Percentiles rank a stretch among this genome's conserved stretches.
These are phyloP conservation scores for Castanea crenata DNA, from an alignment of 306 rosid genomes.

Conservation along the genomic window DNA sequence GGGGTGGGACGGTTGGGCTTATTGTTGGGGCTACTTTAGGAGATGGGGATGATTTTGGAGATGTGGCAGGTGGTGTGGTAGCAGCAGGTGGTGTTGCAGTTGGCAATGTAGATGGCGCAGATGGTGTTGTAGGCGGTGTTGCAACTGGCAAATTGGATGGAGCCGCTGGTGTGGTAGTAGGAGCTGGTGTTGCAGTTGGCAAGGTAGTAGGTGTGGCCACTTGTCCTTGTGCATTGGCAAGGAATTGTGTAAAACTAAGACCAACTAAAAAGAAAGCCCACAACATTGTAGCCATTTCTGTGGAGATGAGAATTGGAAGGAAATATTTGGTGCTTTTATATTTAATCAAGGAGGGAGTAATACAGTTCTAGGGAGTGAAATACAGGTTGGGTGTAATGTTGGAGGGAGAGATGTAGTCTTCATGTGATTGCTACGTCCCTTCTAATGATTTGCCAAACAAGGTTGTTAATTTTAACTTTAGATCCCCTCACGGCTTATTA, in stretches of 20 bases:
- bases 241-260: constrained; percentile 24
- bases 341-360: not conserved
- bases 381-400: constrained; percentile 25
- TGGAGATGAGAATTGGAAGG: constrained; percentile 3
- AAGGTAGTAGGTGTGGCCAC: constrained; percentile 35
- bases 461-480: not conserved
- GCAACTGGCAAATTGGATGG: not conserved
- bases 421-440: constrained; percentile 45
- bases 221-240: constrained; percentile 34
- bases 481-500: not conserved
- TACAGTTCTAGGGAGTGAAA: not conserved
- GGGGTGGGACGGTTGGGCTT: constrained; percentile 52
- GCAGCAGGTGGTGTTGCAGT: constrained; percentile 3
- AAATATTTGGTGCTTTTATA: constrained; percentile 17
- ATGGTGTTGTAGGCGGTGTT: not conserved
- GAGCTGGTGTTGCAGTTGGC: constrained; percentile 10
- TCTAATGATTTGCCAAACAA: constrained; percentile 35
- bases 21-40: constrained; percentile 54
- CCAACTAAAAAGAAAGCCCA: constrained; percentile 19
- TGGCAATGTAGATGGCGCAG: not conserved
- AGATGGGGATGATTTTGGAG: constrained; percentile 53
- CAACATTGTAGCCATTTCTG: constrained; percentile 30
- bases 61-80: constrained; percentile 34
- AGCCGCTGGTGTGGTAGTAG: not conserved
- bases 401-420: constrained; percentile 39